Conservation (phyloP, 352 stramenopile species). For the Elongisporangium anandrum region DNA sequence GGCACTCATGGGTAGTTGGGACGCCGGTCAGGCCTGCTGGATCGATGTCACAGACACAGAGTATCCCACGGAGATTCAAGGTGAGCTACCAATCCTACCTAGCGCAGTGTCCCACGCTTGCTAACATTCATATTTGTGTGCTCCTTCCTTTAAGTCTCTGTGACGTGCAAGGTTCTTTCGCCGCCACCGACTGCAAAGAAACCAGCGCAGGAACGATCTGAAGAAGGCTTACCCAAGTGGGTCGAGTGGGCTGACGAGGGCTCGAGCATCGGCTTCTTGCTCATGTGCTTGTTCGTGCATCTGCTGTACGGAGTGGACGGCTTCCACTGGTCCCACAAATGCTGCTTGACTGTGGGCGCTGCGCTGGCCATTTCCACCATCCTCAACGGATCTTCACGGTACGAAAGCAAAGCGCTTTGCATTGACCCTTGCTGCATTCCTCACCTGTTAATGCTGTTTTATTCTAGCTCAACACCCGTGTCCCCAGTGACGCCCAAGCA, state of each 20-base stretch:
- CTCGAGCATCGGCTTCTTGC: constrained; percentile 70
- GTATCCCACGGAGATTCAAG: constrained; percentile 68
- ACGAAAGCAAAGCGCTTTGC: not conserved
- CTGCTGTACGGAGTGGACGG: constrained; percentile 78
- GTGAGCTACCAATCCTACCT: constrained; percentile 5
- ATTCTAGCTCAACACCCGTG: constrained; percentile 16
- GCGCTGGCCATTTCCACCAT: constrained; percentile 81
- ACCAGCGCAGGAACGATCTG: constrained; percentile 18
- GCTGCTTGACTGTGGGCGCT: constrained; percentile 72
- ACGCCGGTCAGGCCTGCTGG: constrained; percentile 69
- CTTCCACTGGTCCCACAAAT: constrained; percentile 86
- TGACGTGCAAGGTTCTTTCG: constrained; percentile 69
- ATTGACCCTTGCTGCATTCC: not conserved
- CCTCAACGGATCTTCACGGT: constrained; percentile 54
- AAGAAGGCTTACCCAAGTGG: constrained; percentile 51
- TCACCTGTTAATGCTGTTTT: not conserved
- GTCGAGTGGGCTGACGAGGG: constrained; percentile 74
- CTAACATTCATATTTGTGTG: not conserved
- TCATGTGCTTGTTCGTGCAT: constrained; percentile 84
- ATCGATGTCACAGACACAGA: constrained; percentile 69
- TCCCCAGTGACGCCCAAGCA: constrained; percentile 37
- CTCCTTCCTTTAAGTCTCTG: constrained; percentile 43
- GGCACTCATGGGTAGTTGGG: constrained; percentile 82
- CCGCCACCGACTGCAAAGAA: constrained; percentile 15
- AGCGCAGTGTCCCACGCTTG: not conserved